Conservation (phyloP, 2,329 filamentous ascomycete species). For the Fusarium hainanense region DNA sequence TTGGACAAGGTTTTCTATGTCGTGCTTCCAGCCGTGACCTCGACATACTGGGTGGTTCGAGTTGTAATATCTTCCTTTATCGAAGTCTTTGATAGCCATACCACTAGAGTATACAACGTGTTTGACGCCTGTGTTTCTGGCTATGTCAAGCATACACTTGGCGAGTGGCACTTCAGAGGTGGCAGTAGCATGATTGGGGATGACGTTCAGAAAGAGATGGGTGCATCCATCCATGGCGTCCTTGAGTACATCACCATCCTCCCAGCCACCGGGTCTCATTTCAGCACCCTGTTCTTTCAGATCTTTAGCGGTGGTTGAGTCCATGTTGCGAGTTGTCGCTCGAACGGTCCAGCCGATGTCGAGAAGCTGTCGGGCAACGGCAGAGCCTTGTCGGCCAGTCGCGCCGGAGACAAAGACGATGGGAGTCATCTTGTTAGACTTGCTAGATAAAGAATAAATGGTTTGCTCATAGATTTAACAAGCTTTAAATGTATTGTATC, state of each 20-base stretch:
- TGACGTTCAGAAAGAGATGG: conserved; percentile 1
- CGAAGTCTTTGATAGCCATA: conserved; percentile 14
- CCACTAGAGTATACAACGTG: conserved; percentile 15
- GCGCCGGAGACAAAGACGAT: conserved; percentile 8
- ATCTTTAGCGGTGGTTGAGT: not conserved
- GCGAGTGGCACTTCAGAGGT: not conserved
- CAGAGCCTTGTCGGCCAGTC: conserved; percentile 8
- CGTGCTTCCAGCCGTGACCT: not conserved
- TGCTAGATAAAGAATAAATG: no score
- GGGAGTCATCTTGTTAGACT: not conserved
- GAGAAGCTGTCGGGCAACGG: not conserved
- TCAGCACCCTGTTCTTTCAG: not conserved
- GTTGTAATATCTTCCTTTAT: not conserved
- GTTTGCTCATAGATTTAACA: not conserved
- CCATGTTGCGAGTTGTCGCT: not conserved
- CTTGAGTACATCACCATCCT: not conserved
- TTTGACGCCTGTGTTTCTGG: not conserved
- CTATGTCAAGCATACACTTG: not conserved
- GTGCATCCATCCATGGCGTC: not conserved
- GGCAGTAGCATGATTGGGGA: conserved; percentile 2
- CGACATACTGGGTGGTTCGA: not conserved
- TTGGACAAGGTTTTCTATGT: not conserved
- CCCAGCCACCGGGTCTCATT: not conserved
- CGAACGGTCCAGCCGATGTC: conserved; percentile 2
- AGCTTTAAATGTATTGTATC: not conserved